These are phyloP conservation scores for Aspergillus steynii DNA, from an alignment of 495 filamentous ascomycete species.

Conservation along the genomic window DNA sequence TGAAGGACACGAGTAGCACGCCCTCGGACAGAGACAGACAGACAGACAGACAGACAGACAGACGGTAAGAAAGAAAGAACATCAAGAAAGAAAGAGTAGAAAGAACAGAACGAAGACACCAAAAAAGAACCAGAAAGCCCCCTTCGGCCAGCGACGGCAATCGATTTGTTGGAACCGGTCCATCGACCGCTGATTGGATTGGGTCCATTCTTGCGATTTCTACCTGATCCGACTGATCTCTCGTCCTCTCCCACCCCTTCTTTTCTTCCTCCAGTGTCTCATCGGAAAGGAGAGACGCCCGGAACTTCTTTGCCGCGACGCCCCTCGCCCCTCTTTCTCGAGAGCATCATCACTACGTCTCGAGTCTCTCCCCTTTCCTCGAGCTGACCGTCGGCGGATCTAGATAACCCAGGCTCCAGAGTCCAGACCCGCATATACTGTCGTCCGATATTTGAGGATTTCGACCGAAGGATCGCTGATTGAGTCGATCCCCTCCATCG, in stretches of 20 bases:
- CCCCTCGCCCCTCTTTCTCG: too few relatives aligned
- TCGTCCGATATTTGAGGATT: too few relatives aligned
- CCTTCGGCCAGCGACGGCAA: neutral
- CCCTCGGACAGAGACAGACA: too few relatives aligned
- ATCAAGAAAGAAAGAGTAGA: constrained; percentile 6
- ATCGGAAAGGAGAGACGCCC: neutral
- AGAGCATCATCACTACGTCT: neutral
- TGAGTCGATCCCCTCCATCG: too few relatives aligned
- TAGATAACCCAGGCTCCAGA: too few relatives aligned
- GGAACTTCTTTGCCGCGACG: neutral
- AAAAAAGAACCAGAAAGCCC: constrained; percentile 5
- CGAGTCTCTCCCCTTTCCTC: neutral
- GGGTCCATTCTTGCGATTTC: neutral
- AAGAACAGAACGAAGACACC: constrained; percentile 2
- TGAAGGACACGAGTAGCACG: too few relatives aligned
- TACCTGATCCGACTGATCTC: neutral
- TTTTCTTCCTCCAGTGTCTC: neutral
- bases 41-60: too few relatives aligned
- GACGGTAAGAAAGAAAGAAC: neutral
- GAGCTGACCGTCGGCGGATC: neutral
- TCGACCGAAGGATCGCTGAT: too few relatives aligned
- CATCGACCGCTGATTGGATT: neutral
- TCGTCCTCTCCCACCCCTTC: too few relatives aligned
- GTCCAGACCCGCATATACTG: too few relatives aligned
- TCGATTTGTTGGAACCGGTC: too few relatives aligned